phyloP scores from a whole-genome alignment of 257 asterid genomes.

The Prunella vulgaris region DNA sequence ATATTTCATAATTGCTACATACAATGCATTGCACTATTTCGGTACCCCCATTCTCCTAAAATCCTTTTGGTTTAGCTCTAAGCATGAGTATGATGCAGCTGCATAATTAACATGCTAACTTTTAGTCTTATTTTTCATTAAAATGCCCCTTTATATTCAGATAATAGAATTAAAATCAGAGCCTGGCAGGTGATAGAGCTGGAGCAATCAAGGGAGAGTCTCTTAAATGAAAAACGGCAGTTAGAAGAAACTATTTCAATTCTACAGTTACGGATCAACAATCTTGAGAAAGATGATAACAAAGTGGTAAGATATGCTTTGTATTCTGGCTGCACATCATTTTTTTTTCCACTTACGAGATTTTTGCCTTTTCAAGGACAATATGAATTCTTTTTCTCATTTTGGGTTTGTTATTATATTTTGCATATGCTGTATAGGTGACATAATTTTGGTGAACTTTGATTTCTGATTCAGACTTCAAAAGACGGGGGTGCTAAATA shows the following conservation, averaged over 20 bases:
- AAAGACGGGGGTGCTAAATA: constrained; percentile 41
- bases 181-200: constrained; percentile 69
- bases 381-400: not conserved
- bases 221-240: constrained; percentile 48
- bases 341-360: not conserved
- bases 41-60: not conserved
- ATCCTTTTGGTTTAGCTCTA: not conserved
- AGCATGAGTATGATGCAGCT: constrained; percentile 7
- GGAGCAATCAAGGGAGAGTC: constrained; percentile 52
- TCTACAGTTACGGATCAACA: constrained; percentile 49
- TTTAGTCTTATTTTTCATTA: constrained; percentile 9
- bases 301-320: constrained; percentile 35
- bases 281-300: constrained; percentile 40
- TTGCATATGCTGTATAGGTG: not conserved
- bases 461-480: constrained; percentile 41
- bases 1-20: not conserved
- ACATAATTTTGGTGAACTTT: constrained; percentile 3
- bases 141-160: constrained; percentile 34
- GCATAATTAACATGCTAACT: not conserved
- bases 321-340: not conserved
- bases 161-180: constrained; percentile 44
- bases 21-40: not conserved
- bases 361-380: constrained; percentile 9
- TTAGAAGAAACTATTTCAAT: constrained; percentile 39
- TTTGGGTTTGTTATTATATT: constrained; percentile 1